Conservation (phyloP, 805 yeast species). For the Zygosaccharomyces siamensis region DNA sequence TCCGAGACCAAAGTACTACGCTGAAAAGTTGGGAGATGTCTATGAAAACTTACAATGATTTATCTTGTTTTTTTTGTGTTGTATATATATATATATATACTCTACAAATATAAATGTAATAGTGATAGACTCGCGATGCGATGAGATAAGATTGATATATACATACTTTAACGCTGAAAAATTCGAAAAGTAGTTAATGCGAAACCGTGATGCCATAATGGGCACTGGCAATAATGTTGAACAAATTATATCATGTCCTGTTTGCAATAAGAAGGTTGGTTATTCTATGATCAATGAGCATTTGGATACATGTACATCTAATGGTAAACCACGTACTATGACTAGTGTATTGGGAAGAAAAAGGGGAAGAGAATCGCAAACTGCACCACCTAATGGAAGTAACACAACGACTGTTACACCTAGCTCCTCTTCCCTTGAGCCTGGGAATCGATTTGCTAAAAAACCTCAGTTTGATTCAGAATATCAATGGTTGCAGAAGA, state of each 20-base stretch:
- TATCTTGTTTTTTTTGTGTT: background rate
- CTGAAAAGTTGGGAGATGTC: constrained; percentile 71
- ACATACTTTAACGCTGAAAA: background rate
- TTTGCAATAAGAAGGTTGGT: constrained; percentile 27
- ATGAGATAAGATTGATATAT: background rate
- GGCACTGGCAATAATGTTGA: constrained; percentile 11
- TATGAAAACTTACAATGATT: constrained; percentile 40
- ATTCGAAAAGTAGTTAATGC: background rate
- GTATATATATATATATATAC: no score
- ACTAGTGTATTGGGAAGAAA: constrained; percentile 15
- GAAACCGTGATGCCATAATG: constrained; percentile 3
- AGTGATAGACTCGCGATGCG: background rate
- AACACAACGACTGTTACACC: no score
- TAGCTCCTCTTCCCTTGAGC: background rate
- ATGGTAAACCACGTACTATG: constrained; percentile 18
- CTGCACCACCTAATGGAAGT: background rate
- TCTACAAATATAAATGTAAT: background rate
- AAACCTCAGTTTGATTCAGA: constrained; percentile 18
- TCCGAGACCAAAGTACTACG: constrained; percentile 59
- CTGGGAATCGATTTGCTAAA: background rate
- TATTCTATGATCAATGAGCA: constrained; percentile 29
- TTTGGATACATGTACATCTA: constrained; percentile 27
- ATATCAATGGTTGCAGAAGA: constrained; percentile 25
- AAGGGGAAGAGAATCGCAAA: background rate
- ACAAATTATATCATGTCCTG: constrained; percentile 31